These are phyloP conservation scores for Peterozyma xylosa DNA, from an alignment of 805 yeast species.

Conservation along the genomic window DNA sequence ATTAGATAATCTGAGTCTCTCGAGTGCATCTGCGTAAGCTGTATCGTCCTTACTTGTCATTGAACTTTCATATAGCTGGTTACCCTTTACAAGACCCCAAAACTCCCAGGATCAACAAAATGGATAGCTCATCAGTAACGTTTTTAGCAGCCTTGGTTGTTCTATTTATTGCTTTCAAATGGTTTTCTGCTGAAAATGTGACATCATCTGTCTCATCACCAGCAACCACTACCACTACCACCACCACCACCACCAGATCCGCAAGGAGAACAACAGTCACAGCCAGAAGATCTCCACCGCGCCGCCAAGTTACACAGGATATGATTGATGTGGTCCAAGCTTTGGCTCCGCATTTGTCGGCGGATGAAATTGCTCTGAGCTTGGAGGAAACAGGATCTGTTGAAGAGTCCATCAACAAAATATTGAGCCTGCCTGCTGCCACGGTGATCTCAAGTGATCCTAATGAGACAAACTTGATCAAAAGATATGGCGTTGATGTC, in stretches of 20 bases:
- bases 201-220: conserved; percentile 3
- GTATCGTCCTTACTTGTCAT: too few species aligned
- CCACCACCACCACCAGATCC: conserved; percentile 8
- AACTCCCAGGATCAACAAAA: too few species aligned
- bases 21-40: too few species aligned
- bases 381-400: conserved; percentile 74
- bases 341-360: conserved; percentile 66
- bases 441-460: too few species aligned
- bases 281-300: conserved; percentile 10
- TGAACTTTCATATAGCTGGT: too few species aligned
- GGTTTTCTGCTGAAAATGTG: conserved; percentile 47
- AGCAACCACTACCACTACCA: conserved; percentile 6
- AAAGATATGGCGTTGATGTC: conserved; percentile 34
- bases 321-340: conserved; percentile 86
- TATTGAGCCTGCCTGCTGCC: conserved; percentile 12
- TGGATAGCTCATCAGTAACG: conserved; percentile 50
- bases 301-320: conserved; percentile 48
- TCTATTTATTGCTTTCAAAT: conserved; percentile 54
- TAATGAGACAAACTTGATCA: conserved; percentile 19
- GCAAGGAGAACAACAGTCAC: not conserved
- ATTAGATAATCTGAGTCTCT: too few species aligned
- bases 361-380: conserved; percentile 66
- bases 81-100: too few species aligned
- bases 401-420: conserved; percentile 66
- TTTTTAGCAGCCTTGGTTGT: conserved; percentile 39